A percentile compares a stretch with the other conserved stretches of the same genome.
phyloP scores from a whole-genome alignment of 257 asterid species.

The Przewalskia tangutica region DNA sequence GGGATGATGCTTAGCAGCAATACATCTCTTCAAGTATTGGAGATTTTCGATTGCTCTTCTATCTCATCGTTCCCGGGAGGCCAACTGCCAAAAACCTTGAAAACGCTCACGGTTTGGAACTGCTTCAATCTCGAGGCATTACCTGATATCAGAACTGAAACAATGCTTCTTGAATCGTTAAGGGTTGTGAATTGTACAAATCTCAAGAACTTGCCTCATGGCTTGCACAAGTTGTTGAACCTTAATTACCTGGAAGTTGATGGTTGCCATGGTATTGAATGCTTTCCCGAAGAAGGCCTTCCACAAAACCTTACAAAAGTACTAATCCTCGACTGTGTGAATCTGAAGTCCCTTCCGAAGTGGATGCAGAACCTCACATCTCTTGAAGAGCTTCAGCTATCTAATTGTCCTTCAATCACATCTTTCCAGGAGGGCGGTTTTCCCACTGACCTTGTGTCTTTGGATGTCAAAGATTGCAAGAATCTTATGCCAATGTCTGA shows the following conservation, averaged over 20 bases:
- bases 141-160: slow-evolving; percentile 23
- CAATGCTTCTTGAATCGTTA: slow-evolving; percentile 29
- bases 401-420: slow-evolving; percentile 27
- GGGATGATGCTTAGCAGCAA: slow-evolving; percentile 35
- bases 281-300: slow-evolving; percentile 32
- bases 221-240: slow-evolving; percentile 21
- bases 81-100: slow-evolving; percentile 31
- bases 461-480: slow-evolving; percentile 29
- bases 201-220: slow-evolving; percentile 26
- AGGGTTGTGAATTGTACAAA: slow-evolving; percentile 39
- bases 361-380: slow-evolving; percentile 29
- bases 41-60: slow-evolving; percentile 38
- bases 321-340: slow-evolving; percentile 32
- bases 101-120: slow-evolving; percentile 35
- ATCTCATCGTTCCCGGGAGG: slow-evolving; percentile 31
- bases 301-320: slow-evolving; percentile 27
- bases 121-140: slow-evolving; percentile 42
- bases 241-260: slow-evolving; percentile 36
- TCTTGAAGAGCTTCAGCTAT: slow-evolving; percentile 28
- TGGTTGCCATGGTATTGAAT: slow-evolving; percentile 32
- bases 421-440: slow-evolving; percentile 33
- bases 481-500: slow-evolving; percentile 26
- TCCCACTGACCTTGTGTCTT: slow-evolving; percentile 29
- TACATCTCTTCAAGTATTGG: slow-evolving; percentile 24
- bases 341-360: slow-evolving; percentile 25